A percentile compares a stretch with the other conserved stretches of the same genome.
phyloP scores from a whole-genome alignment of 345 rosid genomes.

The Populus nigra region DNA sequence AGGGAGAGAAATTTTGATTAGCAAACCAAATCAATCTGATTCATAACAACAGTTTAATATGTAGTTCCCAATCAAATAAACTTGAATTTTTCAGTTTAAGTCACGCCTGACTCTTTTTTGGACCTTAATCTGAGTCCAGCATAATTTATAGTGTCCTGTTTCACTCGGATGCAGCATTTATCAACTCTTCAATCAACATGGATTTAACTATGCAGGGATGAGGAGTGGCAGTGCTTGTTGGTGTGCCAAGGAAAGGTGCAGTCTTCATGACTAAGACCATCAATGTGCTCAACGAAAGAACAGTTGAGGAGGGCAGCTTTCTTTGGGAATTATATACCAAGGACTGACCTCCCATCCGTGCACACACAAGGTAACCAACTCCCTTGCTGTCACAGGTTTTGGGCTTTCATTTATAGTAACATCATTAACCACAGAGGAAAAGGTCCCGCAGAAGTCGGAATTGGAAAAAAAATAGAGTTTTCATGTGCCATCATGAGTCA shows the following conservation, averaged over 20 bases:
- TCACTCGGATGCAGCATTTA: neutral
- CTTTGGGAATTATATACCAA: constrained; percentile 15
- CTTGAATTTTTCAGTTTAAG: too few species aligned
- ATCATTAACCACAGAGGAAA: neutral
- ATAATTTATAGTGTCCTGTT: neutral
- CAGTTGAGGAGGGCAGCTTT: constrained; percentile 10
- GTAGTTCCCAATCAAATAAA: too few species aligned
- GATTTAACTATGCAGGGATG: constrained; percentile 9
- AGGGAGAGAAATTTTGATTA: constrained; percentile 24
- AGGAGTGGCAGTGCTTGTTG: constrained; percentile 16
- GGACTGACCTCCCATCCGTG: constrained; percentile 1
- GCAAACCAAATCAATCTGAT: too few species aligned
- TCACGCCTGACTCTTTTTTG: too few species aligned
- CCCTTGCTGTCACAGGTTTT: neutral
- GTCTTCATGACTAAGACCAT: constrained; percentile 9
- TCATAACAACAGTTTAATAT: too few species aligned
- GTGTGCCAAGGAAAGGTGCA: constrained; percentile 2
- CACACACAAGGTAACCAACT: constrained; percentile 11
- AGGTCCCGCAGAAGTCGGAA: constrained; percentile 41
- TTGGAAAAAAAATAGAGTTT: constrained; percentile 19
- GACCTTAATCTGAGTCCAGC: too few species aligned
- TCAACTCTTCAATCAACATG: neutral
- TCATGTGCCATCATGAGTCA: too few species aligned
- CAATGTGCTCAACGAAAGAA: constrained; percentile 10
- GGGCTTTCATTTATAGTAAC: neutral